These are phyloP conservation scores for Elongisporangium undulatum DNA, from an alignment of 352 stramenopile species.

Conservation along the genomic window DNA sequence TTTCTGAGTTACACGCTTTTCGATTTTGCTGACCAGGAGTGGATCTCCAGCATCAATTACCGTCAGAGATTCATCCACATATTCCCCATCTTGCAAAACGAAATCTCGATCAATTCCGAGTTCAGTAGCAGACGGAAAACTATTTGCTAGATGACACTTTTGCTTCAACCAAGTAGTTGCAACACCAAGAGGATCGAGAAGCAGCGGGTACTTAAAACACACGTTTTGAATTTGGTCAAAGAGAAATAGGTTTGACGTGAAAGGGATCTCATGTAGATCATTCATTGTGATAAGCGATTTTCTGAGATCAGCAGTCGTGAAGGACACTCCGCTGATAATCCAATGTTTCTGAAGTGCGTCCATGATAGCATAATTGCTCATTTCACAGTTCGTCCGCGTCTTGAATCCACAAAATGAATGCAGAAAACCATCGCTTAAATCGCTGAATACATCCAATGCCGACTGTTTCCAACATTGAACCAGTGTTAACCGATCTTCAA, in stretches of 20 bases:
- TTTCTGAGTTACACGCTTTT: constrained; percentile 36
- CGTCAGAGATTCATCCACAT: constrained; percentile 14
- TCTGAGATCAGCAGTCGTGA: neutral
- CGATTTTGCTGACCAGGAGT: constrained; percentile 22
- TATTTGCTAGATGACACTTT: constrained; percentile 7
- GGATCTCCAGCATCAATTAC: constrained; percentile 44
- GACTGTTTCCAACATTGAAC: constrained; percentile 13
- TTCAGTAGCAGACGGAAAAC: neutral
- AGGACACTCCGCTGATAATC: constrained; percentile 16
- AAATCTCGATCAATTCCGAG: neutral
- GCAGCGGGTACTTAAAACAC: constrained; percentile 37
- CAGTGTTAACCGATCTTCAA: constrained; percentile 17
- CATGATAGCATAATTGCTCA: constrained; percentile 7
- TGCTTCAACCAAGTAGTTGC: constrained; percentile 36
- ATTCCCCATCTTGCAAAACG: constrained; percentile 1
- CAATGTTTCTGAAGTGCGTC: constrained; percentile 20
- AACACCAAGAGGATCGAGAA: constrained; percentile 42
- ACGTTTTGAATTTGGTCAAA: constrained; percentile 43
- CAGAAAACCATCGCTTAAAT: neutral
- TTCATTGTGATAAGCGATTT: constrained; percentile 5
- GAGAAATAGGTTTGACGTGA: constrained; percentile 43
- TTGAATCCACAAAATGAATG: neutral
- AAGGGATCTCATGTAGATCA: constrained; percentile 8
- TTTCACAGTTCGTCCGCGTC: neutral
- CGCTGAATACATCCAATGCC: neutral